Evolutionary conservation across 768 basidiomycete species (phyloP).

Genomic region (Epithele typhae): DNA sequence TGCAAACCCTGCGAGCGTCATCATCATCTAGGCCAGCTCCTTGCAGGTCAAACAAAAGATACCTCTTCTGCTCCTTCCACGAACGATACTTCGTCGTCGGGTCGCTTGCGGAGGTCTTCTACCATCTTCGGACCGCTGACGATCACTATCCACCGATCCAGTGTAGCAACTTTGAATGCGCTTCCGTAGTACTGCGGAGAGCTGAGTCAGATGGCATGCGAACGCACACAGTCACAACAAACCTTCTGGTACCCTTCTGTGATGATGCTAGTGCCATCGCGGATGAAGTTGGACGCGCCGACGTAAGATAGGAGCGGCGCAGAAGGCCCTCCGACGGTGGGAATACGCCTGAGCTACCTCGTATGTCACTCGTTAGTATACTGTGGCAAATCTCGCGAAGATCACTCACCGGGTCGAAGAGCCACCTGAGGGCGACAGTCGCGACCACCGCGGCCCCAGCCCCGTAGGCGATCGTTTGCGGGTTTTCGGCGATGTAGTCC

Average conservation of each 20-base stretch:
- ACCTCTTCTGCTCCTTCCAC: conserved; percentile 36
- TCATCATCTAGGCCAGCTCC: conserved; percentile 34
- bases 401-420: too few species aligned
- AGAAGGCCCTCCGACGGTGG: conserved; percentile 31
- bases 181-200: conserved; percentile 13
- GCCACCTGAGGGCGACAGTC: too few species aligned
- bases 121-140: conserved; percentile 37
- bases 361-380: too few species aligned
- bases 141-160: conserved; percentile 44
- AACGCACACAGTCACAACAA: background rate
- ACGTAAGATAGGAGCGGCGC: conserved; percentile 26
- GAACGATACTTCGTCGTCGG: conserved; percentile 42
- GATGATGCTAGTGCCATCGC: conserved; percentile 19
- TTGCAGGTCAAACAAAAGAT: conserved; percentile 14
- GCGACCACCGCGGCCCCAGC: too few species aligned
- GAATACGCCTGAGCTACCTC: conserved; percentile 26
- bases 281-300: conserved; percentile 12
- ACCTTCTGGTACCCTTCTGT: conserved; percentile 25
- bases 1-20: conserved; percentile 40
- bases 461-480: too few species aligned
- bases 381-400: too few species aligned
- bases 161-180: conserved; percentile 38
- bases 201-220: background rate
- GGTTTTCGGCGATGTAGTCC: too few species aligned
- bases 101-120: conserved; percentile 46